These are phyloP conservation scores for Rhodotorula sp. DNA, from an alignment of 1,284 basidiomycete genomes.

Conservation along the genomic window DNA sequence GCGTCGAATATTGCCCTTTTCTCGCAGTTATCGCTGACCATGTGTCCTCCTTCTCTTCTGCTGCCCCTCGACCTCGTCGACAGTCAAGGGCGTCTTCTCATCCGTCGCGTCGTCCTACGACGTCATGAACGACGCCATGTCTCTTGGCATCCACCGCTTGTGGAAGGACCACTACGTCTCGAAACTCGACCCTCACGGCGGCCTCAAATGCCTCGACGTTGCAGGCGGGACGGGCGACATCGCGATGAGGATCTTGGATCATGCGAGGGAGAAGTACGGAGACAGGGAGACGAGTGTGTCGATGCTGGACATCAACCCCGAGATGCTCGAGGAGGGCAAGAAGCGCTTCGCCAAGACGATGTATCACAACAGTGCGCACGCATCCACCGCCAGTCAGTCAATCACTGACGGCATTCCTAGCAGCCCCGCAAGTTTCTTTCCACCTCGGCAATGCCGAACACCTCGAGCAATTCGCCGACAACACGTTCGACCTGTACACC, in stretches of 20 bases:
- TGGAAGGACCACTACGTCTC: constrained; percentile 96
- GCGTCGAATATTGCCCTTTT: constrained; percentile 27
- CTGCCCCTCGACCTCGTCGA: neutral
- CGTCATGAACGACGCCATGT: constrained; percentile 90
- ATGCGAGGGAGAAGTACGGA: constrained; percentile 81
- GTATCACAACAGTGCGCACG: constrained; percentile 84
- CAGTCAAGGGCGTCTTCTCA: constrained; percentile 87
- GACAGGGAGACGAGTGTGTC: constrained; percentile 86
- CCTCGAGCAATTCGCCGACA: constrained; percentile 69
- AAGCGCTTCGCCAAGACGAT: constrained; percentile 90
- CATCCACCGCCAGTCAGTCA: constrained; percentile 18
- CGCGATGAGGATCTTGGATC: constrained; percentile 87
- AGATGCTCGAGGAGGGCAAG: constrained; percentile 92
- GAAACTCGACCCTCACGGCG: constrained; percentile 67
- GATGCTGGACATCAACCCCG: constrained; percentile 89
- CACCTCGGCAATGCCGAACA: constrained; percentile 90
- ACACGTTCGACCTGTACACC: constrained; percentile 92
- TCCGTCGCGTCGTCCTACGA: constrained; percentile 96
- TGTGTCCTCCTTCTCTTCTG: neutral
- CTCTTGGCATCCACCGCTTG: constrained; percentile 88
- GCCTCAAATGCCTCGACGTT: constrained; percentile 77
- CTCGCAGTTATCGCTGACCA: neutral
- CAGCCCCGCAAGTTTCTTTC: constrained; percentile 91
- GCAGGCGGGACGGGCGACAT: constrained; percentile 99
- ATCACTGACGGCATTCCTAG: constrained; percentile 35